Evolutionary conservation across 1,284 basidiomycete species (phyloP), one percentile per base, ranked within the genome.

Genomic region (Malassezia vespertilionis): DNA sequence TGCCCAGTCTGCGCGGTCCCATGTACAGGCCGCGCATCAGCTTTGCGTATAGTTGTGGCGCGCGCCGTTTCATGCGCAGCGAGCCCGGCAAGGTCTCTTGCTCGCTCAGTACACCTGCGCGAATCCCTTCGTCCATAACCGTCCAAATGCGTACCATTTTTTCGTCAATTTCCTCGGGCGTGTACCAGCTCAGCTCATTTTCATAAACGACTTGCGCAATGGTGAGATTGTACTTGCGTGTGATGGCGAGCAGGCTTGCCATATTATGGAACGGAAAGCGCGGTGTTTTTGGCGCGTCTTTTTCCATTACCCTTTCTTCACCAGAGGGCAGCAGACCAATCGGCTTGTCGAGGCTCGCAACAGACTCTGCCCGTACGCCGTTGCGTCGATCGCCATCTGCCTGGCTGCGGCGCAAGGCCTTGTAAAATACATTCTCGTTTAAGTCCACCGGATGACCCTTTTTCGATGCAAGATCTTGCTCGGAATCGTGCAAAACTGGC

Each of bases 371-470:
- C 12, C 49, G 26, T 9, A 53, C 53, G 18, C 75, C 77, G 14
- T 56, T 39, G 6, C 60, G 50, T 24, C 90, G 79, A 21, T 83
- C 82, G 17, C 79, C 79, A 44, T 83, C 82, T 5, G 90, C 89
- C 10, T 77, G 76, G 39, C 76, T 74, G 68, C 88, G 85, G 65
- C 88, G 80, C n/a, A 90, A 84, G n/a, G 86, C 82, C 70, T 88
- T 88, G 77, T 95, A 95, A 71, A 87, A 95, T 56, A 95, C 71
- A 70, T 96, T 95, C 73, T 96, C 90, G 62, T 87, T 82, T 59
- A 59, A 58, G 33, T 69, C 84, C 81, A 84, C 69, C 3, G 72
- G 71, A 33, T 46, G 47, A n/a, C n/a, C n/a, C n/a, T n/a, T n/a
- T n/a, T n/a, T n/a, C n/a, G n/a, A n/a, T n/a, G n/a, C n/a, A n/a